Percentiles rank a stretch among this genome's conserved stretches.
phyloP scores from a whole-genome alignment of 2,329 filamentous ascomycete species.

The Cytospora chrysosperma region DNA sequence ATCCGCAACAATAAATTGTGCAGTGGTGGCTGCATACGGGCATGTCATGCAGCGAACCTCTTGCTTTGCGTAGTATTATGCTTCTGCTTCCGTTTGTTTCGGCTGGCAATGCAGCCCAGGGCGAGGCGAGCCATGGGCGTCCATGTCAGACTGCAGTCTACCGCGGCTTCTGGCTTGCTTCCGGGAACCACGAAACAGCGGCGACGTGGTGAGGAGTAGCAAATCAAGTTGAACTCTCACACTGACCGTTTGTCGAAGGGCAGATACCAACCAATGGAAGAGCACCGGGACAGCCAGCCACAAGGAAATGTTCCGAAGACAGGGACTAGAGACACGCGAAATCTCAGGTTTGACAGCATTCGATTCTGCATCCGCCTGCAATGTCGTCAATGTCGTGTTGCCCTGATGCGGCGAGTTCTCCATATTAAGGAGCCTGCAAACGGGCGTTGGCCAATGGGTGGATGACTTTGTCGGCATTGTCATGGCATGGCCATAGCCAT shows the following conservation, averaged over 20 bases:
- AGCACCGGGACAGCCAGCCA: not conserved
- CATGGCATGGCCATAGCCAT: not conserved
- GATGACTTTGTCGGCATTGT: conserved; percentile 20
- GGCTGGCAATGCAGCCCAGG: conserved; percentile 11
- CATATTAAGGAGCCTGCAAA: conserved; percentile 25
- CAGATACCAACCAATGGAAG: conserved; percentile 2
- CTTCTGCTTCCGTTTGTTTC: conserved; percentile 18
- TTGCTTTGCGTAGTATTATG: conserved; percentile 3
- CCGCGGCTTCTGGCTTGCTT: conserved; percentile 15
- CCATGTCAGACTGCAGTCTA: conserved; percentile 21
- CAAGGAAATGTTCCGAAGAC: conserved; percentile 9
- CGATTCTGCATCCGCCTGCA: conserved; percentile 24
- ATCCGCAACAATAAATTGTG: conserved; percentile 12
- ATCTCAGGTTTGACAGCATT: conserved; percentile 31
- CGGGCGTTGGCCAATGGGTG: conserved; percentile 25
- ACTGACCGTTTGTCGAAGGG: conserved; percentile 22
- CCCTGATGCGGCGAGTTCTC: conserved; percentile 12
- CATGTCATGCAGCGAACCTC: conserved; percentile 20
- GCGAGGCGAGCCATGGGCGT: conserved; percentile 11
- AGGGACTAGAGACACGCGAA: conserved; percentile 26
- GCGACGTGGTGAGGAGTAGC: conserved; percentile 8
- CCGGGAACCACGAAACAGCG: conserved; percentile 7
- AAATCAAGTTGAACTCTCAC: conserved; percentile 11
- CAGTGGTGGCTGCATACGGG: conserved; percentile 10
- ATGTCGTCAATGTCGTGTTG: conserved; percentile 29